Base-by-base conservation (phyloP, 192 early-diverging fungal genomes). In the Ambispora gerdemannii region DNA sequence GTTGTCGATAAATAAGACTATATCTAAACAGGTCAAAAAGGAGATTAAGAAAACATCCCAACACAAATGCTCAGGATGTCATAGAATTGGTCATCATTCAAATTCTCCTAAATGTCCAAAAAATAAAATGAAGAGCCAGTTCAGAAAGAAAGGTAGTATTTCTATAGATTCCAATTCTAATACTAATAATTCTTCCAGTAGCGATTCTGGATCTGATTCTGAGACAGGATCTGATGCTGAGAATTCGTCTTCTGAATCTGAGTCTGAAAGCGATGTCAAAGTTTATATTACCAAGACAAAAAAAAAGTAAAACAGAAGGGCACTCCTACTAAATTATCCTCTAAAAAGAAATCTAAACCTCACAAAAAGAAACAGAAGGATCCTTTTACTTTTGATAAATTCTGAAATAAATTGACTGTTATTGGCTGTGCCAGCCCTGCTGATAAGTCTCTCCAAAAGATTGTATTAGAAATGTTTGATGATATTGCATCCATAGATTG, bases 401-500 rank as follows among this genome's bases (percentile, higher is more conserved):
- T n/a, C n/a, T n/a, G n/a, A n/a, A n/a, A n/a, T n/a, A n/a, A n/a
- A n/a, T n/a, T n/a, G n/a, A n/a, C n/a, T n/a, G n/a, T n/a, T n/a
- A n/a, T n/a, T n/a, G n/a, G n/a, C n/a, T n/a, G n/a, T n/a, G n/a
- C n/a, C n/a, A n/a, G n/a, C n/a, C n/a, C n/a, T n/a, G n/a, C n/a
- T n/a, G n/a, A n/a, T n/a, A n/a, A n/a, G n/a, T n/a, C n/a, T n/a
- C n/a, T 61, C 34, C 59, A 34, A 3, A 30, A 10, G 20, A 27
- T 61, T 61, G 11, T 61, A 61, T 31, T 61, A 34, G 59, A 61
- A n/a, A 61, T 61, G 59, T 32, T 61, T 31, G 59, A 61, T 33
- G 33, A 27, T 30, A 34, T 61, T 27, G 20, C 33, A 61, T 32
- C 33, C 10, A 30, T 34, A 34, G 13, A 61, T 3, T 34, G 20